Evolutionary conservation across 2,329 filamentous ascomycete genomes (phyloP).

Genomic region (Pseudopyricularia cyperi): DNA sequence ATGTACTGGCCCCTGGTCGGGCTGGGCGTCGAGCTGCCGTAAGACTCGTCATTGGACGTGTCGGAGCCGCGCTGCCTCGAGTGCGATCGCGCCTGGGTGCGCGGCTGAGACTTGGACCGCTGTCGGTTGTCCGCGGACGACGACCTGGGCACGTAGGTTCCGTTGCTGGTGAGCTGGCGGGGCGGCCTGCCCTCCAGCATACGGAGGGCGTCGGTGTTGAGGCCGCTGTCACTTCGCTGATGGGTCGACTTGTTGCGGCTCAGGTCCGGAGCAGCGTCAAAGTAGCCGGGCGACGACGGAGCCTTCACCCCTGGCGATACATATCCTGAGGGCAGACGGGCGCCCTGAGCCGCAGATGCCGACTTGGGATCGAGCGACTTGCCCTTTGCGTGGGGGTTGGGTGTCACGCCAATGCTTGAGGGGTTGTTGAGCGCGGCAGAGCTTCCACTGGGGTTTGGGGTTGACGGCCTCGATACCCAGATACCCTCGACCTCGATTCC

Average conservation of each 20-base stretch:
- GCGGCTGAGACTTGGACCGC: background rate
- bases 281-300: background rate
- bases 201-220: conserved; percentile 15
- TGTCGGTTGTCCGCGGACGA: background rate
- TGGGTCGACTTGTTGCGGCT: conserved; percentile 1
- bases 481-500: conserved; percentile 79
- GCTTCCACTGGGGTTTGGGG: conserved; percentile 15
- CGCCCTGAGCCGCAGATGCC: background rate
- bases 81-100: background rate
- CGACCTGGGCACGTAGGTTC: conserved; percentile 4
- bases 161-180: background rate
- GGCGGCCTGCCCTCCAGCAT: conserved; percentile 10
- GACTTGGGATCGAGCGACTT: conserved; percentile 1
- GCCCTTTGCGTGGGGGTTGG: conserved; percentile 4
- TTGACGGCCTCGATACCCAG: conserved; percentile 49
- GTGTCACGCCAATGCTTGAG: conserved; percentile 7
- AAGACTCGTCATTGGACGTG: background rate
- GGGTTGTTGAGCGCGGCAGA: conserved; percentile 9
- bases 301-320: background rate
- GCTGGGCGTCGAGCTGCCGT: background rate
- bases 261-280: background rate
- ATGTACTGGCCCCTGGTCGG: background rate
- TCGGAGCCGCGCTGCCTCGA: background rate
- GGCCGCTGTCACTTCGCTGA: background rate
- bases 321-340: background rate